Percentiles rank a stretch among this genome's conserved stretches.
phyloP scores from a whole-genome alignment of 345 rosid genomes.

The Lepidium sativum region DNA sequence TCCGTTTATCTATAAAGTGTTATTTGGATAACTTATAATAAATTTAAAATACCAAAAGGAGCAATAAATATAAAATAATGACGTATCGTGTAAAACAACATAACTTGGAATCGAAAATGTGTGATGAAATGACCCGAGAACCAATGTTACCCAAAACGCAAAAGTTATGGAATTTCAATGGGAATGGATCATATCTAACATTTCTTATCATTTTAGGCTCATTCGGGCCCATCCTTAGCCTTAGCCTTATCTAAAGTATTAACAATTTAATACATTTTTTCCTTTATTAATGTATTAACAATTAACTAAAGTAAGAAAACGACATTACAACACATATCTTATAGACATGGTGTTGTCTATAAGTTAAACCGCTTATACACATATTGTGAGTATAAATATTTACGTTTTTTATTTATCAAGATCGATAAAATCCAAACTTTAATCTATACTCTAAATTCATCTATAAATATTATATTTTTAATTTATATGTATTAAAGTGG shows the following conservation, averaged over 20 bases:
- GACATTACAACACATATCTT: not conserved
- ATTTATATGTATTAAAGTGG: too few species aligned
- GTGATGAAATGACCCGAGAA: not conserved
- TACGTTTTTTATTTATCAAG: too few species aligned
- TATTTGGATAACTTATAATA: not conserved
- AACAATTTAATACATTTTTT: too few species aligned
- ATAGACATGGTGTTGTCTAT: not conserved
- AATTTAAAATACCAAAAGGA: not conserved
- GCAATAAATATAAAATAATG: not conserved
- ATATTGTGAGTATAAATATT: too few species aligned
- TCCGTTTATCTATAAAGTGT: not conserved
- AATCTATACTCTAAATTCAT: too few species aligned
- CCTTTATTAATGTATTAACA: not conserved
- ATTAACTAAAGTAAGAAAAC: not conserved
- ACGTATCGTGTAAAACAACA: not conserved
- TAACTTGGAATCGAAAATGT: not conserved
- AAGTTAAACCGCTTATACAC: not conserved
- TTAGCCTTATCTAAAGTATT: constrained; percentile 10
- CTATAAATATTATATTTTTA: too few species aligned
- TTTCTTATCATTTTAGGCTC: constrained; percentile 17
- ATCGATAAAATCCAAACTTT: too few species aligned
- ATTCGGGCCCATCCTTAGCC: constrained; percentile 24
- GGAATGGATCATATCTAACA: constrained; percentile 4
- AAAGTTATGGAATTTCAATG: not conserved
- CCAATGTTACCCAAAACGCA: not conserved